phyloP scores from a whole-genome alignment of 805 yeast species.

The Saccharomycopsis vini region DNA sequence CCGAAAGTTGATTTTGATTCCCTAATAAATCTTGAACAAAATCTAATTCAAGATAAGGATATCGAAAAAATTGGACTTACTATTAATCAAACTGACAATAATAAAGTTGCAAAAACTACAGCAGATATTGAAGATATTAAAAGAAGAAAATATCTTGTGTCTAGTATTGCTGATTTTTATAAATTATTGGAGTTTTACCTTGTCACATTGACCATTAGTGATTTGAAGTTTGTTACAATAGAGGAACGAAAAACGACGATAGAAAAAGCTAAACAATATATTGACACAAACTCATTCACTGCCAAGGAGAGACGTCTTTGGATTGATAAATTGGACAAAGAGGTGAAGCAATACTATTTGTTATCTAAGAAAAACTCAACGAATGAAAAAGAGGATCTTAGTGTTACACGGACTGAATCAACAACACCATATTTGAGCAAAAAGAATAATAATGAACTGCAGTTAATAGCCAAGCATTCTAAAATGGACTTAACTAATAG shows the following conservation, averaged over 20 bases:
- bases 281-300: slow-evolving; percentile 1
- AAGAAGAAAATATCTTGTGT: not conserved
- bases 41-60: not conserved
- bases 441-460: no score
- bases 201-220: not conserved
- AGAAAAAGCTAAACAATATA: not conserved
- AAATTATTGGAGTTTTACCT: not conserved
- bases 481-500: not conserved
- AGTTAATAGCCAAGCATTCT: no score
- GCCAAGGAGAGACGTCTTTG: slow-evolving; percentile 1
- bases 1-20: not conserved
- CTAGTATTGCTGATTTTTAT: no score
- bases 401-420: no score
- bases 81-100: no score
- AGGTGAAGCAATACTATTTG: no score
- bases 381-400: no score
- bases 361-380: no score
- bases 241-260: no score
- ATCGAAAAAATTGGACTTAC: no score
- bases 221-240: not conserved
- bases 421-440: no score
- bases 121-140: not conserved
- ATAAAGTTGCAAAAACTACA: not conserved
- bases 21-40: not conserved
- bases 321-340: not conserved